Base-by-base conservation (phyloP, 2,329 filamentous ascomycete species). In the Xylaria sp. region DNA sequence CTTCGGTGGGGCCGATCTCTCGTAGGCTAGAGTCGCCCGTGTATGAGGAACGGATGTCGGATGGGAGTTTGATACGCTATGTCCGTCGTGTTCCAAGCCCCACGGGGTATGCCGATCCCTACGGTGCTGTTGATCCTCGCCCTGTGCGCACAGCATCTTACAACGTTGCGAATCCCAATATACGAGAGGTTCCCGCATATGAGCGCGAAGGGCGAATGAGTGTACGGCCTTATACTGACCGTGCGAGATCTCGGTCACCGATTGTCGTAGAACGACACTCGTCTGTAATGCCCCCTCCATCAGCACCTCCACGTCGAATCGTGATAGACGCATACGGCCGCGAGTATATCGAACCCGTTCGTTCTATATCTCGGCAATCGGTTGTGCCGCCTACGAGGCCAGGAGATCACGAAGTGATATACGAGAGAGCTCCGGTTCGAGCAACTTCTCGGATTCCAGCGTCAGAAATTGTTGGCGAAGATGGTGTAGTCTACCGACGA, bases 291-390 rank as follows among this genome's bases (percentile, higher is more conserved):
- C 81, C 81, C 1, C 55, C 83, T 83, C 74, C 79, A 83, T 67
- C 83, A 58, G 84, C 87, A 6, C 85, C 87, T 19, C 82, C 87
- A 54, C 83, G 90, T 64, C 89, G 90, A 69, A 91, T 97, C 70
- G 85, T 97, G 39, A 85, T 97, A 63, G 94, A 98, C 80, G 89
- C 92, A 69, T 93, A 90, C 79, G 94, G 94, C 48, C 92, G 93
- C 77, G 89, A 93, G 77, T 98, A 94, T 81, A 79, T 86, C 68
- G 88, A 90, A 73, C 86, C 88, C 30, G 74, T 81, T 9, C 83
- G 82, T 56, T 73, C 83, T 36, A 65, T 82, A 32, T 74, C 80
- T 19, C 80, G 85, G 61, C 84, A 84, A 58, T 88, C 86, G n/a
- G 82, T 84, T 30, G 85, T 85, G 12, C 84, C 85, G 45, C 79